phyloP scores from a whole-genome alignment of 148 eudicot genomes.

The Chenopodium formosanum region DNA sequence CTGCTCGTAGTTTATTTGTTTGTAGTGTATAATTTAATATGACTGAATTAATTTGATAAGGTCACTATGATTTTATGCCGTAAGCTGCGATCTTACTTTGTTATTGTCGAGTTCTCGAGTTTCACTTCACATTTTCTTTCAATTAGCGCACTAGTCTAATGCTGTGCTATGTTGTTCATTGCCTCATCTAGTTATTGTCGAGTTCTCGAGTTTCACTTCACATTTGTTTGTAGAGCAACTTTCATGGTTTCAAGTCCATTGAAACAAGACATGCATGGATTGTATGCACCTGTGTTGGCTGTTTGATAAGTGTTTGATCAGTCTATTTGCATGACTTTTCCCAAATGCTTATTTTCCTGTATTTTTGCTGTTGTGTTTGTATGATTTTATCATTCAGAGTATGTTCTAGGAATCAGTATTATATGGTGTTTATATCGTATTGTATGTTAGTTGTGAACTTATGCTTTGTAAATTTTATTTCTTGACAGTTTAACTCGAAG shows the following conservation, averaged over 20 bases:
- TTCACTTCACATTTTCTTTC: neutral
- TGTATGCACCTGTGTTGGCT: neutral
- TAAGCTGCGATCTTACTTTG: neutral
- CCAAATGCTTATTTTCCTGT: neutral
- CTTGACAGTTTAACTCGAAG: constrained; percentile 27
- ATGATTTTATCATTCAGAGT: neutral
- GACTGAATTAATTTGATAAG: neutral
- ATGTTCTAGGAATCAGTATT: neutral
- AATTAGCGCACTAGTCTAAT: neutral
- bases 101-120: no score
- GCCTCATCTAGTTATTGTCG: no score
- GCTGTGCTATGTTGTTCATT: neutral
- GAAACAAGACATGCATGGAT: no score
- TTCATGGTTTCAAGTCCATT: no score
- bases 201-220: no score
- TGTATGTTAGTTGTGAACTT: neutral
- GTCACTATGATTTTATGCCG: neutral
- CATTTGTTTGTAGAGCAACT: no score
- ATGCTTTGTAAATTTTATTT: neutral
- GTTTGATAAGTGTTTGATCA: neutral
- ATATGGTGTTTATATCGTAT: neutral
- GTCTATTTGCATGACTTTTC: neutral
- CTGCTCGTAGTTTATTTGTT: neutral
- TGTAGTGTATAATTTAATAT: neutral
- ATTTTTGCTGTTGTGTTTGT: neutral